Conservation (phyloP, 352 stramenopile genomes). For the Globisporangium middletonii region DNA sequence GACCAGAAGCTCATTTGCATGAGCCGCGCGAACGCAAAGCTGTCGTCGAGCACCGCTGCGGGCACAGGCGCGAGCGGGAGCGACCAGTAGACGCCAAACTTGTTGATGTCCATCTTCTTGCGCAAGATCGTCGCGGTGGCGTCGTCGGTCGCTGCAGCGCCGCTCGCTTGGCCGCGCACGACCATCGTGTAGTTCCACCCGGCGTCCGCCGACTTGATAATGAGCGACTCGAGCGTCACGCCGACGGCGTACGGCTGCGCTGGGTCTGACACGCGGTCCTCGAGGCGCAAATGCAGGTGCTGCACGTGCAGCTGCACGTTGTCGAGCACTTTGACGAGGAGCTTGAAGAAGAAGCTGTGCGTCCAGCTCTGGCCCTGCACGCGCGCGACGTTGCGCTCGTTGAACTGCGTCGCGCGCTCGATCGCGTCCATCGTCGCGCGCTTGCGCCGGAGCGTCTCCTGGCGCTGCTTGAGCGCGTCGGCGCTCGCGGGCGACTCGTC, state of each 20-base stretch:
- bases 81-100: constrained; percentile 79
- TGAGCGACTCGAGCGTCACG: constrained; percentile 71
- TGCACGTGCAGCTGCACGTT: constrained; percentile 82
- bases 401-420: constrained; percentile 67
- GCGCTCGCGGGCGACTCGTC: constrained; percentile 1
- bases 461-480: constrained; percentile 17
- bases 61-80: constrained; percentile 44
- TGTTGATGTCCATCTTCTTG: constrained; percentile 82
- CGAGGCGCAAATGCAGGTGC: constrained; percentile 65
- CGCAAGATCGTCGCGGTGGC: constrained; percentile 38
- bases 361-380: constrained; percentile 35
- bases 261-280: constrained; percentile 53
- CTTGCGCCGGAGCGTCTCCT: constrained; percentile 59
- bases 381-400: constrained; percentile 30
- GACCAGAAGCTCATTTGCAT: constrained; percentile 71
- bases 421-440: constrained; percentile 71
- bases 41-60: constrained; percentile 35
- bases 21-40: constrained; percentile 45
- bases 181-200: constrained; percentile 84
- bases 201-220: constrained; percentile 77
- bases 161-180: constrained; percentile 27
- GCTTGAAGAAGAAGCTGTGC: constrained; percentile 73
- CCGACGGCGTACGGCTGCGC: constrained; percentile 49
- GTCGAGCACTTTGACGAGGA: constrained; percentile 76
- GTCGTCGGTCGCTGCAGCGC: constrained; percentile 5